Evolutionary conservation across 345 rosid genomes (phyloP).

Genomic region (Salix suchowensis): DNA sequence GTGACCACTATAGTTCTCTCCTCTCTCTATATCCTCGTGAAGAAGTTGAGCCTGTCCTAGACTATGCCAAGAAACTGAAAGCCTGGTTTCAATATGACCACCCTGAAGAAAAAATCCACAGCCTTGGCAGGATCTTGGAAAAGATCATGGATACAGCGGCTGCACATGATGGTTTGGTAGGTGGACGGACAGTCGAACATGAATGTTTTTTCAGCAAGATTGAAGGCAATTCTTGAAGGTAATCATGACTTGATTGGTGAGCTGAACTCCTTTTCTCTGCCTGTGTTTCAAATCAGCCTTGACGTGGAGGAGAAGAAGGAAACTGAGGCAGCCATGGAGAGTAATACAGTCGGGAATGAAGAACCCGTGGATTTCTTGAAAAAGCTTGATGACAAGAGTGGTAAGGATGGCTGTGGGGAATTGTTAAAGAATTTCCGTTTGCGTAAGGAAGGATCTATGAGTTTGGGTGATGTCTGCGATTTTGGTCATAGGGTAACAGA

Average conservation of each 20-base stretch:
- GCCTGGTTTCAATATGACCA: not conserved
- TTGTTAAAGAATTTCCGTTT: not conserved
- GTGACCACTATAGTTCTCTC: not conserved
- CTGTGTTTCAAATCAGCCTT: not conserved
- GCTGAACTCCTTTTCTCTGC: not conserved
- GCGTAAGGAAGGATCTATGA: not conserved
- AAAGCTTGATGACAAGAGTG: not conserved
- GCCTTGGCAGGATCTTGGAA: not conserved
- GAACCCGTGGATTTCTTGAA: not conserved
- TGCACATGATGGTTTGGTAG: not conserved
- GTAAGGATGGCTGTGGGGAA: not conserved
- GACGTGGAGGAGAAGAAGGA: not conserved
- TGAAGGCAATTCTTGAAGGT: not conserved
- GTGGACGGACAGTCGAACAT: not conserved
- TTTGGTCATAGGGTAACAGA: not conserved
- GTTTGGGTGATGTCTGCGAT: not conserved
- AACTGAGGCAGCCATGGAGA: not conserved
- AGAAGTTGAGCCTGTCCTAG: not conserved
- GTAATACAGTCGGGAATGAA: not conserved
- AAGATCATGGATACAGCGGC: not conserved
- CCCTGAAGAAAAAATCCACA: not conserved
- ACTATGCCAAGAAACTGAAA: not conserved
- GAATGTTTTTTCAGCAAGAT: not conserved
- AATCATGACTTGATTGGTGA: not conserved
- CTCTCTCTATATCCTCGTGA: not conserved